Evolutionary conservation across 83 land plant genomes (phyloP).

Genomic region (Picea abies): DNA sequence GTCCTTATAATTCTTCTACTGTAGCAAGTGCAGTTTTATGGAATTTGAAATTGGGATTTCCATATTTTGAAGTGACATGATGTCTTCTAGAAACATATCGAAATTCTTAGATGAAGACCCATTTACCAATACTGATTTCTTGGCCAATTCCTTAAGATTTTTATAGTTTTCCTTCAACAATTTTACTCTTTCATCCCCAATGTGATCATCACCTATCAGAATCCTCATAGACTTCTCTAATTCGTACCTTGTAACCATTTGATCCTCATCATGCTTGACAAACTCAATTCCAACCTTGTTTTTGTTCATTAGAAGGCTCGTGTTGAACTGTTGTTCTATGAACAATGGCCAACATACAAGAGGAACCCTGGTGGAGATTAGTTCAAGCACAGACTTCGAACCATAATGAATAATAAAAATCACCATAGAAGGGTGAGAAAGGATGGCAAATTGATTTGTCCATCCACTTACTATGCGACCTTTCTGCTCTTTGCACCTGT

Average conservation of each 20-base stretch:
- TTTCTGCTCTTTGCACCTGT: too few relatives aligned
- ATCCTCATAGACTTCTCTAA: too few relatives aligned
- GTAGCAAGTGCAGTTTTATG: too few relatives aligned
- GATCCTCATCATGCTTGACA: not conserved
- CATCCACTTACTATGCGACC: slow-evolving; percentile 1
- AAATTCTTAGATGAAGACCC: not conserved
- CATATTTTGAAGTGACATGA: not conserved
- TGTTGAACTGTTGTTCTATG: slow-evolving; percentile 19
- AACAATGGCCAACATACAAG: slow-evolving; percentile 26
- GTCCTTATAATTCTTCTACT: too few relatives aligned
- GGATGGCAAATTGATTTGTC: slow-evolving; percentile 19
- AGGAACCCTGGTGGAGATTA: slow-evolving; percentile 14
- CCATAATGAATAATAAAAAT: slow-evolving; percentile 31
- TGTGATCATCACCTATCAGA: too few relatives aligned
- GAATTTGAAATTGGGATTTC: too few relatives aligned
- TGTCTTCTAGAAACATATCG: not conserved
- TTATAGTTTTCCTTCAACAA: too few relatives aligned
- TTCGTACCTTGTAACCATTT: not conserved
- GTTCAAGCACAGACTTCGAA: slow-evolving; percentile 26
- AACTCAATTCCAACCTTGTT: slow-evolving; percentile 7
- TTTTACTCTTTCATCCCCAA: too few relatives aligned
- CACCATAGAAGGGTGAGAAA: slow-evolving; percentile 21
- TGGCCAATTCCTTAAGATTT: too few relatives aligned
- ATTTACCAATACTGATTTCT: too few relatives aligned
- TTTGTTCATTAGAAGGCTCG: slow-evolving; percentile 13